Evolutionary conservation across 1,139 yeast species (phyloP).

Genomic region (Sugiyamaella xylanicola): DNA sequence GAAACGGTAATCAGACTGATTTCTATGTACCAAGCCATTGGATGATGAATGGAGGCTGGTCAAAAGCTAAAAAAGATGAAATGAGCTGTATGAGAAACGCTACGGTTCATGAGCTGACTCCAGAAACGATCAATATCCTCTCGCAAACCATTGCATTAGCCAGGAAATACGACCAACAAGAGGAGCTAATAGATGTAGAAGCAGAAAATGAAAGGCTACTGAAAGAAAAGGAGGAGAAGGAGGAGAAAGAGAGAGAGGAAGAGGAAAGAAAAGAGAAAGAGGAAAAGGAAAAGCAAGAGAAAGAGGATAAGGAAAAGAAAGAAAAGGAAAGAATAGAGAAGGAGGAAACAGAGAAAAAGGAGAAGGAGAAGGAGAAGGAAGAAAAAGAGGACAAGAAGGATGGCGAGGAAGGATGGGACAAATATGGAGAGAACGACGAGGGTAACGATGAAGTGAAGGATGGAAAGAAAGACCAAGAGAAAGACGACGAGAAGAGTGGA

Average conservation of each 20-base stretch:
- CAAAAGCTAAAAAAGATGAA: neutral
- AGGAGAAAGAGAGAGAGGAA: neutral
- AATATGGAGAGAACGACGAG: slow-evolving; percentile 1
- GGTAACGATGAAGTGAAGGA: neutral
- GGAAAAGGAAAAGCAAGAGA: neutral
- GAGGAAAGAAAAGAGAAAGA: neutral
- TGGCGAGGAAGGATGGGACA: slow-evolving; percentile 36
- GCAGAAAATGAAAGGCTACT: neutral
- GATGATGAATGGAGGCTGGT: slow-evolving; percentile 15
- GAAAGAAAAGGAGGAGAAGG: neutral
- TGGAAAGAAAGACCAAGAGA: slow-evolving; percentile 25
- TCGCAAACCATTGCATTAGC: slow-evolving; percentile 1
- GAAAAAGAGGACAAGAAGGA: slow-evolving; percentile 59
- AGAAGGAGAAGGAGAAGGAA: slow-evolving; percentile 34
- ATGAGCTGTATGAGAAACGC: slow-evolving; percentile 8
- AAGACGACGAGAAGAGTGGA: slow-evolving; percentile 41
- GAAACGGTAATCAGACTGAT: neutral
- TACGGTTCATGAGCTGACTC: neutral
- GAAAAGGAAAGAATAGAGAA: neutral
- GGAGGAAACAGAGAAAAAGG: slow-evolving; percentile 29
- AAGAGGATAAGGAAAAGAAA: neutral
- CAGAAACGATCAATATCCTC: neutral
- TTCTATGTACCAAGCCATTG: slow-evolving; percentile 13
- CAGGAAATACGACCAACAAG: slow-evolving; percentile 5
- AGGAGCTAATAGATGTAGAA: slow-evolving; percentile 1